Base-by-base conservation (phyloP, 345 rosid genomes). In the Microthlaspi erraticum region DNA sequence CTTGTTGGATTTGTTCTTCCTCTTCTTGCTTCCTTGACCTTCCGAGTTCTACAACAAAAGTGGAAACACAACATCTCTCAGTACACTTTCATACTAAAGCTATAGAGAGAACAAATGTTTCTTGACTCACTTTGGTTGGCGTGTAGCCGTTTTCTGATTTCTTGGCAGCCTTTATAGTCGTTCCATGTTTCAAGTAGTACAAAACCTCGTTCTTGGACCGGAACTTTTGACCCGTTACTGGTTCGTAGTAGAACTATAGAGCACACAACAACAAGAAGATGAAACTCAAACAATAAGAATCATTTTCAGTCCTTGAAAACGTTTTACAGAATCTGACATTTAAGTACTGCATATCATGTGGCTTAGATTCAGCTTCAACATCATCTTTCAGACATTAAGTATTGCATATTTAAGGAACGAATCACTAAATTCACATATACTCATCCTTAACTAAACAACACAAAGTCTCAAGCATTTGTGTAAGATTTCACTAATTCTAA, bases 211-310 rank as follows among this genome's bases (percentile, higher is more conserved):
- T 77, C 58, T 12, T 81, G 14, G 84, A 81, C 38, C 81, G 55
- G 69, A 81, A 77, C 45, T 69, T 68, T 3, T 75, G 81, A 44
- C 71, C 68, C 4, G 81, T 70, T 11, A 33, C 49, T 5, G 84
- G 84, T 56, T 74, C 81, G 20, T 61, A 60, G 75, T 77, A 81
- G 44, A 74, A 81, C 83, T 80, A 34, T 67, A 72, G 26, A 23
- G 26, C 26, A 23, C 26, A 23, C 23, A 2, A 2, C 3, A 23
- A 23, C 26, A 23, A 23, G 3, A 23, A 23, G 26, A 23, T 23
- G 2, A 23, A 2, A 23, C 26, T 23, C 26, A 23, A 23, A 23
- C 26, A 23, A 23, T 23, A 23, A 23, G 26, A 23, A 23, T 23
- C 26, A 23, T 23, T 23, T 23, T 2, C 2, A 23, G 23, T 20